Evolutionary conservation across 768 basidiomycete genomes (phyloP).

Genomic region (Tricholoma hemisulphureum): DNA sequence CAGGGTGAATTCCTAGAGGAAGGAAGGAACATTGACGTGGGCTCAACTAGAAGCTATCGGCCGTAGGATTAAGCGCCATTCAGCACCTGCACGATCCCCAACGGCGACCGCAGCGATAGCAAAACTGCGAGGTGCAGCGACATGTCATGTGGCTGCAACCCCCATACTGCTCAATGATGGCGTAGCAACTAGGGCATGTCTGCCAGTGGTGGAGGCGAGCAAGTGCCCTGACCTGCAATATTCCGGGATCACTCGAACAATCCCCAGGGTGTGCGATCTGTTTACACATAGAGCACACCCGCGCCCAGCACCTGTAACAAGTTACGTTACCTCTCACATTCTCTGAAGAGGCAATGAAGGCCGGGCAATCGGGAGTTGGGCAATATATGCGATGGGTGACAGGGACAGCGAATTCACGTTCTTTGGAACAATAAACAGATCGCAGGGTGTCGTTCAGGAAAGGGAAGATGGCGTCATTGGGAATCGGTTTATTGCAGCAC

Average conservation of each 20-base stretch:
- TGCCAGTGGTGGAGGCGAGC: slow-evolving; percentile 53
- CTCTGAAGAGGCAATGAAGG: slow-evolving; percentile 37
- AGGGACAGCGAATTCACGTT: slow-evolving; percentile 15
- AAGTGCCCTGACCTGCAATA: slow-evolving; percentile 42
- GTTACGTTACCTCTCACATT: slow-evolving; percentile 14
- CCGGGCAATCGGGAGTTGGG: slow-evolving; percentile 39
- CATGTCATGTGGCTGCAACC: slow-evolving; percentile 72
- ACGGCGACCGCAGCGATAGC: slow-evolving; percentile 57
- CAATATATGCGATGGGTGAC: slow-evolving; percentile 17
- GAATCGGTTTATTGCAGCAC: slow-evolving; percentile 35
- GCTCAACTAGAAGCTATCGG: background rate
- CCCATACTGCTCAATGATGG: slow-evolving; percentile 52
- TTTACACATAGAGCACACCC: slow-evolving; percentile 52
- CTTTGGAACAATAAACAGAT: slow-evolving; percentile 8
- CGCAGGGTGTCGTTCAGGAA: slow-evolving; percentile 5
- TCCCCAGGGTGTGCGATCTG: slow-evolving; percentile 38
- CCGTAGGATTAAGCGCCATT: background rate
- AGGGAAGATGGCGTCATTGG: slow-evolving; percentile 17
- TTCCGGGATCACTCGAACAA: slow-evolving; percentile 44
- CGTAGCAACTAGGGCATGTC: slow-evolving; percentile 58
- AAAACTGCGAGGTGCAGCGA: slow-evolving; percentile 56
- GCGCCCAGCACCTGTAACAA: slow-evolving; percentile 41
- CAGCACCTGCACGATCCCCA: slow-evolving; percentile 63
- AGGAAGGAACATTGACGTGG: too few species aligned
- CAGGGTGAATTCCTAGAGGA: too few species aligned